phyloP scores from a whole-genome alignment of 2,329 filamentous ascomycete species.

The Chrysoporthe deuterocubensis region DNA sequence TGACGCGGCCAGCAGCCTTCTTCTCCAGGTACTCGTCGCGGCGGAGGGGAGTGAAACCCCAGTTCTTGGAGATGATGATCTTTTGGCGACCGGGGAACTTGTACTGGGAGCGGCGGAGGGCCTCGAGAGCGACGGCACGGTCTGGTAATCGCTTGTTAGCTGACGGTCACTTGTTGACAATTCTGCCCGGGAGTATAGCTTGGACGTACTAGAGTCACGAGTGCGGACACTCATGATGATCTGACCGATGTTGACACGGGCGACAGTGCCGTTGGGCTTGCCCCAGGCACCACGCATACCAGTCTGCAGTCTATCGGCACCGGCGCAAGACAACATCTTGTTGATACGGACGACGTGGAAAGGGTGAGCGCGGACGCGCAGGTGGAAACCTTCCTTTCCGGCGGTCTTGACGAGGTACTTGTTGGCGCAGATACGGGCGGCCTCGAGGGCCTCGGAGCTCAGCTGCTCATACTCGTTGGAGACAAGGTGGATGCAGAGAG shows the following conservation, averaged over 20 bases:
- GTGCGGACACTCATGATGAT: constrained; percentile 97
- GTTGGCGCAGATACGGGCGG: constrained; percentile 99
- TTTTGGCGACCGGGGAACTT: constrained; percentile 99
- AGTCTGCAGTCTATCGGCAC: constrained; percentile 99
- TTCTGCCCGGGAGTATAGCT: neutral
- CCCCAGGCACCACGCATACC: constrained; percentile 99
- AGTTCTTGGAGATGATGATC: constrained; percentile 99
- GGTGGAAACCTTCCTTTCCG: constrained; percentile 76
- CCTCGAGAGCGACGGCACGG: constrained; percentile 93
- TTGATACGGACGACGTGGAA: constrained; percentile 99
- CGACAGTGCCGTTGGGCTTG: constrained; percentile 98
- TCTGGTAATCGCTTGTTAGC: constrained; percentile 53
- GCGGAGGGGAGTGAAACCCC: constrained; percentile 98
- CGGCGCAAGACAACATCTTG: constrained; percentile 99
- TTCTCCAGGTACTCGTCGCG: constrained; percentile 97
- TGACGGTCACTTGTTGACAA: neutral
- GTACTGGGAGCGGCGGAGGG: constrained; percentile 98
- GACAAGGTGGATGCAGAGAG: constrained; percentile 97
- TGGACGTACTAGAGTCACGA: constrained; percentile 81
- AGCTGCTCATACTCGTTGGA: constrained; percentile 99
- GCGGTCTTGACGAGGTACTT: constrained; percentile 82
- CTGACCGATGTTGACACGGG: constrained; percentile 99
- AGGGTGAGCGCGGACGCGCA: constrained; percentile 87
- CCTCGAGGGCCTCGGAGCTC: constrained; percentile 98
- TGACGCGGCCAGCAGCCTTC: constrained; percentile 90